Evolutionary conservation across 441 rosid genomes (phyloP).

Genomic region (Mallotus japonicus): DNA sequence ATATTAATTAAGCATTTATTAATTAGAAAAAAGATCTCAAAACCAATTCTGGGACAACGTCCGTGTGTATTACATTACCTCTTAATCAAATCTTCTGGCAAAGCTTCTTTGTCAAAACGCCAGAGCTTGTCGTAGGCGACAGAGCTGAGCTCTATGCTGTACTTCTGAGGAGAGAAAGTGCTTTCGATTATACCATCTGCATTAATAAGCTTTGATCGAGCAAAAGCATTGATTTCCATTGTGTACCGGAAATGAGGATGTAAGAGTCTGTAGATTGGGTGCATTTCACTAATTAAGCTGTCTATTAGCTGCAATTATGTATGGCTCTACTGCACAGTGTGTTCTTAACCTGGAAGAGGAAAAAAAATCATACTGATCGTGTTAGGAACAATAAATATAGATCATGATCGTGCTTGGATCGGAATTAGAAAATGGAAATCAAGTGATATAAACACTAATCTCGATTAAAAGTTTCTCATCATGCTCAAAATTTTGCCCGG

Average conservation of each 20-base stretch:
- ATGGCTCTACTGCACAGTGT: slow-evolving; percentile 12
- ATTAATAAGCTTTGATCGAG: slow-evolving; percentile 46
- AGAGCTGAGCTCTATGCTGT: slow-evolving; percentile 49
- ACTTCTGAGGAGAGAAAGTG: slow-evolving; percentile 46
- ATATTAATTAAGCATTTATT: no score
- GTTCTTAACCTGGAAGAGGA: slow-evolving; percentile 7
- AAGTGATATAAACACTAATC: no score
- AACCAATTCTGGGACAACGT: no score
- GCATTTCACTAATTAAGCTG: slow-evolving; percentile 19
- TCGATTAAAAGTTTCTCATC: neutral
- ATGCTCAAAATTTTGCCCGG: no score
- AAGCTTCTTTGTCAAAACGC: slow-evolving; percentile 58
- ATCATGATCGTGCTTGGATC: no score
- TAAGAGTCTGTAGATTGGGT: slow-evolving; percentile 15
- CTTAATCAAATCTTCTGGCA: slow-evolving; percentile 56
- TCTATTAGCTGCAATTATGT: slow-evolving; percentile 14
- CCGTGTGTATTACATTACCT: slow-evolving; percentile 38
- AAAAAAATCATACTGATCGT: neutral
- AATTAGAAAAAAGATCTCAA: no score
- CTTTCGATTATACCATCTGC: slow-evolving; percentile 61
- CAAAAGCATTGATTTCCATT: slow-evolving; percentile 71
- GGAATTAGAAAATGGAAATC: no score
- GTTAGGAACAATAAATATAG: no score
- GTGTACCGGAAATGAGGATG: slow-evolving; percentile 38
- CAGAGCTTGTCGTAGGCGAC: slow-evolving; percentile 52